Evolutionary conservation across 2,329 filamentous ascomycete species (phyloP), one percentile per base, ranked within the genome.

Genomic region (Blastomyces silverae): DNA sequence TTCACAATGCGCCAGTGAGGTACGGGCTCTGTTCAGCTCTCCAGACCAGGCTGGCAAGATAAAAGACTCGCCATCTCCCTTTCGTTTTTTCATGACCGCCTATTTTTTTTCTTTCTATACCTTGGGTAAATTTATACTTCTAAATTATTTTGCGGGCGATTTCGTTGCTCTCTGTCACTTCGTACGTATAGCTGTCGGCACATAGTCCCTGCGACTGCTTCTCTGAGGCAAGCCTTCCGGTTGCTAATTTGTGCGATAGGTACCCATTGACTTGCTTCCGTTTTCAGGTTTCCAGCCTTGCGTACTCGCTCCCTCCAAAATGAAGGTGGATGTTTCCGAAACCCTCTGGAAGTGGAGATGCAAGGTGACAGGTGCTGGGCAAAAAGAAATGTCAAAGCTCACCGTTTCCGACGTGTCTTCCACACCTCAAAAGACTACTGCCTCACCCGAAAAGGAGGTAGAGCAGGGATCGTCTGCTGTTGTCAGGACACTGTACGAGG

Each of bases 261-360:
- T 52, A 28, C 48, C 22, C 10, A 15, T 28, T 28, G 25, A 25
- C 25, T 17, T 13, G n/a, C 22, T 6, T 17, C n/a, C 22, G 10
- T 52, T 1, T 22, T 11, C 28, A 22, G 11, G 5, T 52, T 17
- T 28, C 48, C 48, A 22, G n/a, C 22, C 52, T 56, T 56, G 13
- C 20, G 15, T 3, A 1, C 25, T 34, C 17, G 5, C 52, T 55
- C 15, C 17, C 2, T 17, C 53, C 53, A 56, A 56, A 37, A 56
- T 56, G 53, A 56, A 15, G 20, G 53, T 56, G 28, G 59, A 61
- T 20, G 59, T 61, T 48, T 46, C 37, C 37, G 59, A 61, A 61
- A 61, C 59, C 25, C 20, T 61, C 25, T 61, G 59, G 59, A 61
- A 50, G 28, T 61, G 59, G 59, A 46, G 59, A 20, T 61, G 59